A percentile compares a stretch with the other conserved stretches of the same genome.
phyloP scores from a whole-genome alignment of 495 filamentous ascomycete genomes.

The Penicillium robsamsonii region DNA sequence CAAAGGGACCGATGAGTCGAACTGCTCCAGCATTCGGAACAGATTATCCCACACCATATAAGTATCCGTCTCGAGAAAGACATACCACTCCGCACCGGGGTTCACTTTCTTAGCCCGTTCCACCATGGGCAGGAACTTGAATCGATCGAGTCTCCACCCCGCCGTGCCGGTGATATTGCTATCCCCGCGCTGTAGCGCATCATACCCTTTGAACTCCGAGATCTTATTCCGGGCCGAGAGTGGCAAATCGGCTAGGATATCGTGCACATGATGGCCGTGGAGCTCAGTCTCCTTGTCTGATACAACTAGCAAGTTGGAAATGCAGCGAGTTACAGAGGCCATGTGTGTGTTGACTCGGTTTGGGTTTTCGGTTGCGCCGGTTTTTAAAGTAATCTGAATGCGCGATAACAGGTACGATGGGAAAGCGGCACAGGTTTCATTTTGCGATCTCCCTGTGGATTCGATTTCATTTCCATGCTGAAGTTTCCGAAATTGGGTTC shows the following conservation, averaged over 20 bases:
- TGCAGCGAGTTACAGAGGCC: conserved; percentile 37
- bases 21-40: conserved; percentile 51
- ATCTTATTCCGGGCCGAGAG: conserved; percentile 28
- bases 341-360: conserved; percentile 34
- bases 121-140: conserved; percentile 63
- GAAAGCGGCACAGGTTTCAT: conserved; percentile 31
- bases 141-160: conserved; percentile 62
- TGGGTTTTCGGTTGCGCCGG: conserved; percentile 34
- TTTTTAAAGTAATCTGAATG: conserved; percentile 41
- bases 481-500: conserved; percentile 10
- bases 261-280: conserved; percentile 33
- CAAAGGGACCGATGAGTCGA: conserved; percentile 46
- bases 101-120: conserved; percentile 53
- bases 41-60: conserved; percentile 64
- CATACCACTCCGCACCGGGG: conserved; percentile 57
- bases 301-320: conserved; percentile 42
- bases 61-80: conserved; percentile 63
- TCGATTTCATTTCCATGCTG: neutral
- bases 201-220: conserved; percentile 38
- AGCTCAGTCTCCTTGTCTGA: conserved; percentile 42
- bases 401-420: conserved; percentile 29
- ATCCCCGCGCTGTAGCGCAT: conserved; percentile 22
- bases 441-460: neutral
- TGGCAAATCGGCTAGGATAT: conserved; percentile 40
- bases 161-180: conserved; percentile 8